Conservation (phyloP, 202 grass and related monocot genomes). For the Setaria italica region DNA sequence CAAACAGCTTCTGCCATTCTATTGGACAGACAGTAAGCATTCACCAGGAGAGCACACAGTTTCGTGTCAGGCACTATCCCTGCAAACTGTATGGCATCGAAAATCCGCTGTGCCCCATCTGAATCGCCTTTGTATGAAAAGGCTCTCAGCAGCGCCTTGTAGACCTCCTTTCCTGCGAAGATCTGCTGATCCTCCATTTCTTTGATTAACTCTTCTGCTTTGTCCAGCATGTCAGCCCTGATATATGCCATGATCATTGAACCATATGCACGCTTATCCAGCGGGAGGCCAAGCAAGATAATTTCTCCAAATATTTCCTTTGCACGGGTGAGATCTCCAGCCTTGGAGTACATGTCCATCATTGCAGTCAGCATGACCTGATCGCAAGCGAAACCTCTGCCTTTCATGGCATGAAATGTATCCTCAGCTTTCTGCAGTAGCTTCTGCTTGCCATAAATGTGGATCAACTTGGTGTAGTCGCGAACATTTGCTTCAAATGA, state of each 20-base stretch:
- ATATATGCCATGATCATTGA: slow-evolving; percentile 95
- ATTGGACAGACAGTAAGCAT: slow-evolving; percentile 71
- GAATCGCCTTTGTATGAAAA: slow-evolving; percentile 75
- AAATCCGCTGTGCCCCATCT: slow-evolving; percentile 70
- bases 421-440: slow-evolving; percentile 73
- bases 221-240: slow-evolving; percentile 65
- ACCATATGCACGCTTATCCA: slow-evolving; percentile 78
- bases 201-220: slow-evolving; percentile 69
- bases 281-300: slow-evolving; percentile 57
- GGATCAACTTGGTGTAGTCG: slow-evolving; percentile 84
- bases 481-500: slow-evolving; percentile 82
- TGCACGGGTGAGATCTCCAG: slow-evolving; percentile 54
- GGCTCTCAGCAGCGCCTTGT: slow-evolving; percentile 89
- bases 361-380: slow-evolving; percentile 70
- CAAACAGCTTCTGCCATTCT: slow-evolving; percentile 50
- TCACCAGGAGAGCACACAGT: slow-evolving; percentile 75
- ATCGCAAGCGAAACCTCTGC: slow-evolving; percentile 78
- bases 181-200: slow-evolving; percentile 67
- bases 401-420: slow-evolving; percentile 68
- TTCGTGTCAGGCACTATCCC: slow-evolving; percentile 72
- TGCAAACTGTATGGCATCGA: slow-evolving; percentile 72
- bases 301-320: slow-evolving; percentile 75
- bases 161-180: slow-evolving; percentile 73
- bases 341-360: slow-evolving; percentile 80
- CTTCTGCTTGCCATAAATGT: slow-evolving; percentile 74